phyloP scores from a whole-genome alignment of 805 yeast species.

The Barnettozyma sucrosica region DNA sequence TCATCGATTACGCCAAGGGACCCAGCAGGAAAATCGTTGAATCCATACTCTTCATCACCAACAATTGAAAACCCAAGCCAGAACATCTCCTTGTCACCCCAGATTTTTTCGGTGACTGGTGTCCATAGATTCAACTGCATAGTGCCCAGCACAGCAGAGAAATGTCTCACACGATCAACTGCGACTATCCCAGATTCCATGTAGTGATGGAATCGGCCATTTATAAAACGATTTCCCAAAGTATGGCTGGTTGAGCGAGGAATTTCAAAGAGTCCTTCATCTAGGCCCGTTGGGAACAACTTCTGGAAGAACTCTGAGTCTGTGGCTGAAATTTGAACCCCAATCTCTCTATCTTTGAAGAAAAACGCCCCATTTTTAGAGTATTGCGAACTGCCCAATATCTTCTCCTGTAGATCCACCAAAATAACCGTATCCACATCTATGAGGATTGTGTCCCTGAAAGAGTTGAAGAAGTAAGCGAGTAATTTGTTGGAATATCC shows the following conservation, averaged over 20 bases:
- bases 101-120: constrained; percentile 39
- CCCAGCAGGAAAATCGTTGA: constrained; percentile 50
- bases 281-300: constrained; percentile 37
- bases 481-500: constrained; percentile 42
- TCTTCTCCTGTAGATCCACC: constrained; percentile 31
- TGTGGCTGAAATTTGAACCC: constrained; percentile 22
- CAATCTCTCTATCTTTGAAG: constrained; percentile 41
- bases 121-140: constrained; percentile 34
- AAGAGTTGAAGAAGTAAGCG: constrained; percentile 43
- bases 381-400: constrained; percentile 30
- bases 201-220: constrained; percentile 32
- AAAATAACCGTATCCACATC: constrained; percentile 48
- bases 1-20: constrained; percentile 40
- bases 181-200: constrained; percentile 43
- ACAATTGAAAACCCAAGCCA: constrained; percentile 55
- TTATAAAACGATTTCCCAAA: constrained; percentile 34
- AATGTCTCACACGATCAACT: constrained; percentile 44
- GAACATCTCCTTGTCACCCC: constrained; percentile 66
- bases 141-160: constrained; percentile 41
- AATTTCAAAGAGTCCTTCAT: constrained; percentile 30
- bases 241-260: constrained; percentile 33
- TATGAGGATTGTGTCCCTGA: constrained; percentile 41
- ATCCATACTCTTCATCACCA: constrained; percentile 48
- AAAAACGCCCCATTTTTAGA: constrained; percentile 33
- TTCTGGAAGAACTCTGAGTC: constrained; percentile 36